These are phyloP conservation scores for Hypoxylon sp. DNA, from an alignment of 2,329 filamentous ascomycete genomes.

Conservation along the genomic window DNA sequence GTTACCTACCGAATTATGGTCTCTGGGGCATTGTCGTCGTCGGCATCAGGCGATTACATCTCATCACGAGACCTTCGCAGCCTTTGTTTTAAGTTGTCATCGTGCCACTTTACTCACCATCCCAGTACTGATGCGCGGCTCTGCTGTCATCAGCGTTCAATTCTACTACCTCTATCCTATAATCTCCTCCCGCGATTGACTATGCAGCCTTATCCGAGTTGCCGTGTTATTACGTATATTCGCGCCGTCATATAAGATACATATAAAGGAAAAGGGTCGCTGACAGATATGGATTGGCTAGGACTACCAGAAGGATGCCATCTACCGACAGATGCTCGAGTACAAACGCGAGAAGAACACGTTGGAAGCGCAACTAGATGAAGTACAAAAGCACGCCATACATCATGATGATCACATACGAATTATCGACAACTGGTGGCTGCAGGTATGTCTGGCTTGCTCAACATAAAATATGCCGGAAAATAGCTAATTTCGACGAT, in stretches of 20 bases:
- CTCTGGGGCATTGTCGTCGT: constrained; percentile 37
- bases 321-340: constrained; percentile 97
- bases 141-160: constrained; percentile 47
- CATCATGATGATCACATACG: constrained; percentile 95
- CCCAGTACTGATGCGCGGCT: constrained; percentile 52
- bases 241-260: constrained; percentile 44
- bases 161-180: constrained; percentile 38
- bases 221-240: constrained; percentile 46
- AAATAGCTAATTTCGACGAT: constrained; percentile 42
- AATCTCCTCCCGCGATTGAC: constrained; percentile 43
- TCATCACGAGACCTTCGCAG: constrained; percentile 41
- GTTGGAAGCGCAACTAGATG: constrained; percentile 83
- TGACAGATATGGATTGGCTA: constrained; percentile 61
- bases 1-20: constrained; percentile 28
- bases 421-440: constrained; percentile 92
- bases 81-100: constrained; percentile 42
- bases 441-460: constrained; percentile 74
- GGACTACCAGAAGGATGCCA: constrained; percentile 96
- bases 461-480: constrained; percentile 10
- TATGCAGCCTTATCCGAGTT: constrained; percentile 45
- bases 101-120: constrained; percentile 52
- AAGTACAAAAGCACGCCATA: constrained; percentile 80
- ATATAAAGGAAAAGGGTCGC: constrained; percentile 47
- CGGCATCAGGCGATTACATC: constrained; percentile 23
- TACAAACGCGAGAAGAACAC: constrained; percentile 91